These are phyloP conservation scores for Nicotiana undulata DNA, from an alignment of 257 asterid species.

Conservation along the genomic window DNA sequence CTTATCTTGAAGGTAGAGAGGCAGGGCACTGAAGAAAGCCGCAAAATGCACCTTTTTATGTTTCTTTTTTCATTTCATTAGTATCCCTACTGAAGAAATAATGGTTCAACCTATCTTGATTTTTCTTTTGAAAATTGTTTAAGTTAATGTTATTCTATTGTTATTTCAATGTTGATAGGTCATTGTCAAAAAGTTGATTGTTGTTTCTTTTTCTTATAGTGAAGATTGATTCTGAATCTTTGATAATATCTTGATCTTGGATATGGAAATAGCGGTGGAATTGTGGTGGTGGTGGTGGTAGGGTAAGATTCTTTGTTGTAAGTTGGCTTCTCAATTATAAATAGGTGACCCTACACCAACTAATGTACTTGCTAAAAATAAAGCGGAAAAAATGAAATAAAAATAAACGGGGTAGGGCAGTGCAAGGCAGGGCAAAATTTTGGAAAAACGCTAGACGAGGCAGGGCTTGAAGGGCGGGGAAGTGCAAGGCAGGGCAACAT, in stretches of 20 bases:
- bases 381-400: too few species aligned
- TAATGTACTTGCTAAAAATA: slow-evolving; percentile 23
- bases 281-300: slow-evolving; percentile 16
- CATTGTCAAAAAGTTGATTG: slow-evolving; percentile 7
- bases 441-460: too few species aligned
- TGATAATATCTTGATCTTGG: not conserved
- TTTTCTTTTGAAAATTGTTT: slow-evolving; percentile 11
- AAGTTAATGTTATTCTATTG: not conserved
- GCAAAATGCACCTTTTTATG: not conserved
- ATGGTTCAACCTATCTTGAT: slow-evolving; percentile 13
- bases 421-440: too few species aligned
- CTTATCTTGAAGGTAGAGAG: too few species aligned
- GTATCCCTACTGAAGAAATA: not conserved
- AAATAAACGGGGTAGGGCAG: too few species aligned
- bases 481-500: too few species aligned
- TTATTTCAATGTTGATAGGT: slow-evolving; percentile 5
- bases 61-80: not conserved
- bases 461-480: too few species aligned
- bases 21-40: not conserved
- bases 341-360: slow-evolving; percentile 11
- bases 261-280: not conserved
- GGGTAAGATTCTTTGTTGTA: slow-evolving; percentile 1
- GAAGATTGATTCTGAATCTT: not conserved
- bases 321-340: slow-evolving; percentile 22
- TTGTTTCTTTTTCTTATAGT: not conserved